These are phyloP conservation scores for Inosperma sp. DNA, from an alignment of 768 basidiomycete genomes.

Conservation along the genomic window DNA sequence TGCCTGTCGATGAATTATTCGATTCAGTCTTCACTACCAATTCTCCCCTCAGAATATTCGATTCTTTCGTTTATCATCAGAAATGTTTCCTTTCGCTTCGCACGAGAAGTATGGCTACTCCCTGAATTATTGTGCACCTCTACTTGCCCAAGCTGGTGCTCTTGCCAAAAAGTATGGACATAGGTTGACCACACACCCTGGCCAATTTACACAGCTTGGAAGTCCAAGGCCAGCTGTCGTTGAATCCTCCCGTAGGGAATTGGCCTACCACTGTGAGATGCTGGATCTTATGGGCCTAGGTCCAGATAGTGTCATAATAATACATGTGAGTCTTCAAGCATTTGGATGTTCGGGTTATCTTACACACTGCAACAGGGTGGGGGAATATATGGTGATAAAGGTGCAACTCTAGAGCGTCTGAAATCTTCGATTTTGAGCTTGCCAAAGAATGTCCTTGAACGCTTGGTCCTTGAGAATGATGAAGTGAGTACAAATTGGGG, in stretches of 20 bases:
- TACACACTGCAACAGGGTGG: constrained; percentile 47
- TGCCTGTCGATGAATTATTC: constrained; percentile 12
- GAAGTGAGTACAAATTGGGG: constrained; percentile 51
- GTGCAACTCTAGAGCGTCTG: constrained; percentile 62
- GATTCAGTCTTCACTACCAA: neutral
- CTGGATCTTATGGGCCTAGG: constrained; percentile 79
- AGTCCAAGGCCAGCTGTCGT: constrained; percentile 75
- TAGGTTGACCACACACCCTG: constrained; percentile 82
- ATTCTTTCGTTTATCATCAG: constrained; percentile 87
- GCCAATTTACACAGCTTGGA: constrained; percentile 80
- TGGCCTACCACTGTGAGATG: constrained; percentile 86
- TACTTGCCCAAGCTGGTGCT: constrained; percentile 54
- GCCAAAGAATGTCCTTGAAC: constrained; percentile 56
- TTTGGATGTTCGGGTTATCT: neutral
- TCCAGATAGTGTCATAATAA: constrained; percentile 82
- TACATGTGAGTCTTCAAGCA: constrained; percentile 52
- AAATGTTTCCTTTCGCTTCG: constrained; percentile 91
- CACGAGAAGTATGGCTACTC: constrained; percentile 79
- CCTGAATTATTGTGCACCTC: constrained; percentile 62
- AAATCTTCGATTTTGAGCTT: constrained; percentile 63
- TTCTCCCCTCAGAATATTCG: constrained; percentile 53
- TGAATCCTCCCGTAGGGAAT: constrained; percentile 69
- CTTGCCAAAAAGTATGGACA: constrained; percentile 70
- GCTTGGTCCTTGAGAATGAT: constrained; percentile 91
- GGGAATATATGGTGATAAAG: constrained; percentile 81